Percentiles rank a stretch among this genome's conserved stretches.
These are phyloP conservation scores for Lanmaoa pseudosensibilis DNA, from an alignment of 768 basidiomycete genomes.

Conservation along the genomic window DNA sequence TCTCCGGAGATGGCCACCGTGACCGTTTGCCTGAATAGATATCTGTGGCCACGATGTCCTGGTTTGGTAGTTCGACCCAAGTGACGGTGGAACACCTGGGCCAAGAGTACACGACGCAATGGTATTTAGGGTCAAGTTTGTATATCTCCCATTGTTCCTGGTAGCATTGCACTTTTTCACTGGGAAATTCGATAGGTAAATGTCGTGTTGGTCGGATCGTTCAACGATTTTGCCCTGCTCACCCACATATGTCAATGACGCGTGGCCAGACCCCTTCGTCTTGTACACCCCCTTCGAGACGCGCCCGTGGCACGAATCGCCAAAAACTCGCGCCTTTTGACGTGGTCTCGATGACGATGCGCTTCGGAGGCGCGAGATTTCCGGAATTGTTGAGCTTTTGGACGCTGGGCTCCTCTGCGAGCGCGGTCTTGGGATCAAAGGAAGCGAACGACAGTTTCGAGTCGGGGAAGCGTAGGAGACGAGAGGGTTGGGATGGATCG, in stretches of 20 bases:
- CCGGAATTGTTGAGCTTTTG: constrained; percentile 45
- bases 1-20: constrained; percentile 27
- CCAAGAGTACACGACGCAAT: constrained; percentile 53
- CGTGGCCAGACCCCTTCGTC: constrained; percentile 77
- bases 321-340: constrained; percentile 58
- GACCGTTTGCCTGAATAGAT: constrained; percentile 28
- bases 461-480: constrained; percentile 59
- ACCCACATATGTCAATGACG: constrained; percentile 69
- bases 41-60: constrained; percentile 6
- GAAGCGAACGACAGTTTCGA: constrained; percentile 69
- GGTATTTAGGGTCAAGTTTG: constrained; percentile 75
- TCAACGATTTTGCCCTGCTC: constrained; percentile 27
- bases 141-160: constrained; percentile 88
- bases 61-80: constrained; percentile 16
- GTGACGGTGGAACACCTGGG: constrained; percentile 35
- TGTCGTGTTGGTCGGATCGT: constrained; percentile 1
- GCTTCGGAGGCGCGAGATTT: constrained; percentile 58
- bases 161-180: constrained; percentile 50
- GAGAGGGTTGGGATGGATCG: constrained; percentile 59
- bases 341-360: constrained; percentile 70
- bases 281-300: constrained; percentile 50
- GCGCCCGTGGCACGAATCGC: constrained; percentile 78
- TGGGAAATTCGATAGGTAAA: constrained; percentile 28
- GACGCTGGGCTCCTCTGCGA: constrained; percentile 39
- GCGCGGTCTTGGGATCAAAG: constrained; percentile 70